Base-by-base conservation (phyloP, 129 eudicot genomes). In the Flaveria linearis region DNA sequence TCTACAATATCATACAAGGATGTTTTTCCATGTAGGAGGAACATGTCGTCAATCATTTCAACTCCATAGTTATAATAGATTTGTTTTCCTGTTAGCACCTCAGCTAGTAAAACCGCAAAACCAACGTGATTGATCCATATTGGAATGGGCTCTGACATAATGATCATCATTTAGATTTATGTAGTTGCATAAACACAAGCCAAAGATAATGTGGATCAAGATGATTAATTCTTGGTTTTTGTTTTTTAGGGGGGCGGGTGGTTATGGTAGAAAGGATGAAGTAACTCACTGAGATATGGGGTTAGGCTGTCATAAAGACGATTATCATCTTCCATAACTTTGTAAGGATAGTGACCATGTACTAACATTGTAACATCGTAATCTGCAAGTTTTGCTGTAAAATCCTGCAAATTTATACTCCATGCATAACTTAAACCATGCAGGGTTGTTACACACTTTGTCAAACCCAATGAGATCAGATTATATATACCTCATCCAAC, bases 351-450 rank as follows among this genome's bases (percentile, higher is more conserved):
- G 22, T 20, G 22, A 20, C 22, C 22, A 9, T 42, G 11, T 42
- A 42, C 47, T 9, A 71, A 49, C 75, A 0, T 49, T 2, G 62
- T 7, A 13, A 73, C 50, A 22, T 73, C 41, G 26, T 73, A 73
- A 13, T 56, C 67, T 25, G 67, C 39, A 73, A 73, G 52, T 67
- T 73, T 73, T 20, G 52, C 39, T 7, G 52, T 73, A 36, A 55
- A 56, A 55, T 73, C 68, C 77, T 56, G 68, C 77, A 56, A 39
- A 36, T 39, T 73, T 12, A 4, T 18, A 50, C 13, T 51, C 41
- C 23, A 23, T 43, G 13, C 39, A 56, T 6, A 15, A 72, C 18
- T 9, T 73, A 39, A 55, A 55, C 8, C 68, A 12, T 51, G 36
- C 36, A 15, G 57, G 16, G 20, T 20, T 51, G 3, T 3, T 16